phyloP scores from a whole-genome alignment of 2,329 filamentous ascomycete genomes.

The Aspergillaceae sp. region DNA sequence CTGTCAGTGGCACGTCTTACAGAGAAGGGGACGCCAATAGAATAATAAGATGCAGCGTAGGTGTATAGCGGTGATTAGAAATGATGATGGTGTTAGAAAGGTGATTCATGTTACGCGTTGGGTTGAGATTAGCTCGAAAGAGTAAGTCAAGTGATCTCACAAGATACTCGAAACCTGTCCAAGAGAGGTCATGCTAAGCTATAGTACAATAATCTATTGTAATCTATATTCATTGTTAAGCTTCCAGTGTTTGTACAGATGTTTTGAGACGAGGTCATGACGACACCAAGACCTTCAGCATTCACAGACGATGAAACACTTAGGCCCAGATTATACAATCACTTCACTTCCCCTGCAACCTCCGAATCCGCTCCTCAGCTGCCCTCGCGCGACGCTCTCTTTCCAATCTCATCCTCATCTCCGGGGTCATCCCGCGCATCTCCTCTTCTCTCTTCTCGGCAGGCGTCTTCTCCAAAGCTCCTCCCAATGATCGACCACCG shows the following conservation, averaged over 20 bases:
- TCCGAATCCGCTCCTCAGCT: constrained; percentile 75
- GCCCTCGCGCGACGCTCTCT: constrained; percentile 83
- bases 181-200: no score
- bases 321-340: background rate
- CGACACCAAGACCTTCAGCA: background rate
- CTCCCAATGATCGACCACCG: constrained; percentile 47
- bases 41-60: background rate
- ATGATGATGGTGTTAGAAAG: background rate
- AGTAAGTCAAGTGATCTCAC: no score
- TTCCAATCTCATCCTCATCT: constrained; percentile 77
- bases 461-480: constrained; percentile 58
- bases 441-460: constrained; percentile 79
- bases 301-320: background rate
- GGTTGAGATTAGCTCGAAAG: background rate
- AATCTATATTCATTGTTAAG: no score
- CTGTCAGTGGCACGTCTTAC: background rate
- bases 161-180: no score
- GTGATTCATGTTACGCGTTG: background rate
- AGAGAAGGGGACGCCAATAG: background rate
- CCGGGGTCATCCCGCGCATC: constrained; percentile 71
- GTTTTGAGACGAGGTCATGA: background rate
- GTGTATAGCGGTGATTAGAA: background rate
- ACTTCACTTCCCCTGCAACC: constrained; percentile 44
- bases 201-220: no score
- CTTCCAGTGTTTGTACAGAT: no score